Conservation (phyloP, 2,329 filamentous ascomycete genomes). For the Paecilomyces dactylethromorphus region DNA sequence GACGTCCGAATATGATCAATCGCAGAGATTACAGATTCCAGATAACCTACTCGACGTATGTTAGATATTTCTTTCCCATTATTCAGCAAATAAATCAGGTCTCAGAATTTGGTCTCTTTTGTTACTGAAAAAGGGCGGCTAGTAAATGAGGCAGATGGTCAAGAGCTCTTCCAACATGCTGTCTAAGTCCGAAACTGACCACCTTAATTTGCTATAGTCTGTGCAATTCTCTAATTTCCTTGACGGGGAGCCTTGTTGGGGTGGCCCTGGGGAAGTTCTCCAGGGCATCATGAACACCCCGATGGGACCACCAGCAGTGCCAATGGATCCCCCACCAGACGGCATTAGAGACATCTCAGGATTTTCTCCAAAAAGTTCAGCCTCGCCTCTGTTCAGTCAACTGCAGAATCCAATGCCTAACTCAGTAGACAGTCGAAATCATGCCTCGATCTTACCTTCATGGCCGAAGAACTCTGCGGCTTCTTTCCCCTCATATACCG, state of each 20-base stretch:
- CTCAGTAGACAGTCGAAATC: slow-evolving; percentile 7
- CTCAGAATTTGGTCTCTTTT: background rate
- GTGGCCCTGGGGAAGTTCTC: slow-evolving; percentile 20
- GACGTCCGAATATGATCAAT: background rate
- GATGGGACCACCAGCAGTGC: slow-evolving; percentile 7
- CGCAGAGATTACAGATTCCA: background rate
- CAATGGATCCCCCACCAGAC: background rate
- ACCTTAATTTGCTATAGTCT: slow-evolving; percentile 5
- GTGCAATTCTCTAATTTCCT: background rate
- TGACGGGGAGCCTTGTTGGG: slow-evolving; percentile 13
- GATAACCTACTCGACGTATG: background rate
- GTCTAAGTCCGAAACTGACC: background rate
- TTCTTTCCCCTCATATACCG: background rate
- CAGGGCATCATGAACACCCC: slow-evolving; percentile 23
- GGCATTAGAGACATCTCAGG: background rate
- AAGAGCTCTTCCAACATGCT: background rate
- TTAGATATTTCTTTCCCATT: background rate
- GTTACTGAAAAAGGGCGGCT: background rate
- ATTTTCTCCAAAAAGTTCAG: background rate
- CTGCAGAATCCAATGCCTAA: background rate
- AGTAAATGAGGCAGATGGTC: too few relatives aligned
- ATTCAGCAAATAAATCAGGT: background rate
- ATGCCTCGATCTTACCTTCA: background rate
- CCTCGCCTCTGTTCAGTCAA: background rate
- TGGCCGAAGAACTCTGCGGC: slow-evolving; percentile 7